phyloP scores from a whole-genome alignment of 2,329 filamentous ascomycete species.

The Curvularia sp. region DNA sequence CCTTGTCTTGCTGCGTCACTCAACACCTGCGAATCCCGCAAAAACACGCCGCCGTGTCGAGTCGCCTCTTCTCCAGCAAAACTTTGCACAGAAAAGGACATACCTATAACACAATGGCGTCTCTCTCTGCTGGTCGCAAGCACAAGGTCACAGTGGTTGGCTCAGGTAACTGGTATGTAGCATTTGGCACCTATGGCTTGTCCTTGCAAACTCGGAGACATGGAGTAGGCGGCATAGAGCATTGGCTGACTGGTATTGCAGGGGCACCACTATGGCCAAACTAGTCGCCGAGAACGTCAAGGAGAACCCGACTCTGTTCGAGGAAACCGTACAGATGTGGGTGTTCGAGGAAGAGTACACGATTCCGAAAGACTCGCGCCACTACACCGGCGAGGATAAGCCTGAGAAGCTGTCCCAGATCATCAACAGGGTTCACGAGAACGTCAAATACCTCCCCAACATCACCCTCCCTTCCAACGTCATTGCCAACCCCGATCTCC shows the following conservation, averaged over 20 bases:
- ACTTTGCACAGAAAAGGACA: slow-evolving; percentile 8
- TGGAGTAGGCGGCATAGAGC: background rate
- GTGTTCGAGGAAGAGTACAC: slow-evolving; percentile 92
- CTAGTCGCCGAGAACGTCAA: slow-evolving; percentile 92
- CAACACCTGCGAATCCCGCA: slow-evolving; percentile 22
- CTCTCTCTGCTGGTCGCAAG: slow-evolving; percentile 66
- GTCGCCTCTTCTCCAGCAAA: slow-evolving; percentile 14
- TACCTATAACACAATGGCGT: slow-evolving; percentile 53
- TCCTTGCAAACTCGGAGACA: background rate
- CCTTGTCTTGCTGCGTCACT: slow-evolving; percentile 25
- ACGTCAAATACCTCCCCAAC: slow-evolving; percentile 95
- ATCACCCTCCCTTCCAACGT: slow-evolving; percentile 84
- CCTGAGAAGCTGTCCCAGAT: slow-evolving; percentile 87
- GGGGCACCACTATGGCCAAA: slow-evolving; percentile 97
- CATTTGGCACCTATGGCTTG: background rate
- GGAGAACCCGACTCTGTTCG: slow-evolving; percentile 79
- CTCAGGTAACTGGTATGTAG: slow-evolving; percentile 87
- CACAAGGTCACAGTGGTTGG: slow-evolving; percentile 95
- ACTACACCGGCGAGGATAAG: slow-evolving; percentile 70
- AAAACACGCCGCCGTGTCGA: slow-evolving; percentile 14
- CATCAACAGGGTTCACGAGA: slow-evolving; percentile 94
- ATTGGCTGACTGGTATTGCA: slow-evolving; percentile 48
- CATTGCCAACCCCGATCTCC: slow-evolving; percentile 80
- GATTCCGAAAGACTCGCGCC: slow-evolving; percentile 72
- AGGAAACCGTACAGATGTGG: slow-evolving; percentile 96